Conservation (phyloP, 805 yeast species). For the Wickerhamiella spandovensis region DNA sequence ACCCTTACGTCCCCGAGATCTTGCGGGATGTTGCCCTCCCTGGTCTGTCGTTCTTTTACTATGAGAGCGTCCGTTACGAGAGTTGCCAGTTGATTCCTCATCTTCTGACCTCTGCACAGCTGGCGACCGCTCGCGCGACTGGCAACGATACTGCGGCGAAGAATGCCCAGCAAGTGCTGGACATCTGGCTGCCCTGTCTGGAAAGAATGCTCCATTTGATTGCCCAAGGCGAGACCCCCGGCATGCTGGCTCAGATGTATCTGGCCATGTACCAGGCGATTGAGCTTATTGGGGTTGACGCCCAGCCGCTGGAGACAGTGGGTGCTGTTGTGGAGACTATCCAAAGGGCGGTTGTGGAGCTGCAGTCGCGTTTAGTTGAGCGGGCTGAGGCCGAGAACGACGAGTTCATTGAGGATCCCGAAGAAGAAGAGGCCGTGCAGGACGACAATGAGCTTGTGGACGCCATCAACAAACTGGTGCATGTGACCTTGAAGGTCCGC, state of each 20-base stretch:
- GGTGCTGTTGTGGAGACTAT: constrained; percentile 45
- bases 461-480: constrained; percentile 66
- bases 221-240: constrained; percentile 70
- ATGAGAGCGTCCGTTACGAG: constrained; percentile 88
- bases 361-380: constrained; percentile 54
- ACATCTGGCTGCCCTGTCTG: constrained; percentile 59
- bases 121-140: constrained; percentile 40
- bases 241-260: constrained; percentile 66
- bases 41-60: constrained; percentile 78
- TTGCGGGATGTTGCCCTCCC: constrained; percentile 72
- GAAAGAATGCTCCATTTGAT: constrained; percentile 55
- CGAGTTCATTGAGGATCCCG: constrained; percentile 77
- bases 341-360: constrained; percentile 46
- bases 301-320: constrained; percentile 38
- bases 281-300: constrained; percentile 49
- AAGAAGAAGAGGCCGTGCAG: constrained; percentile 67
- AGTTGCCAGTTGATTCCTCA: constrained; percentile 78
- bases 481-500: constrained; percentile 53
- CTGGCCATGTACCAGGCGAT: constrained; percentile 54
- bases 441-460: constrained; percentile 85
- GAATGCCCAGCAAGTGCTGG: constrained; percentile 38
- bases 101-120: constrained; percentile 47
- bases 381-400: constrained; percentile 32
- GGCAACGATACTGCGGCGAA: constrained; percentile 27
- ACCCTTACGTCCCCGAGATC: constrained; percentile 68